Conservation (phyloP, 2,329 filamentous ascomycete species). For the Zopfia rhizophila region DNA sequence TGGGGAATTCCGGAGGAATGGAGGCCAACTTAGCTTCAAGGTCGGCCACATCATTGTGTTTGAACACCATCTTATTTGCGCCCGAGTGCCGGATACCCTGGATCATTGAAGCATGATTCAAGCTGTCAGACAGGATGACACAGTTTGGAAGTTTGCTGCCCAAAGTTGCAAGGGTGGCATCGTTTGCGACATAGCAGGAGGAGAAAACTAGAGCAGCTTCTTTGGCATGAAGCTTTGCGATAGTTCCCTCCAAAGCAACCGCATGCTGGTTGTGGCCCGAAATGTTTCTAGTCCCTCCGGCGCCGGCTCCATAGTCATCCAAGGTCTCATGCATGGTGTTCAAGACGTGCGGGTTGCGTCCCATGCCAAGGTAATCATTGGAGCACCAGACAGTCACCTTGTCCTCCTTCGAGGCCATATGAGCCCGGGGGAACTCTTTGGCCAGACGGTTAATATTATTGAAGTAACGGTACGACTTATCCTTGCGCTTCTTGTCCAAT, state of each 20-base stretch:
- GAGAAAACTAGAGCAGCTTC: constrained; percentile 94
- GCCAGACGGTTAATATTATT: constrained; percentile 99
- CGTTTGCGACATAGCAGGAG: constrained; percentile 98
- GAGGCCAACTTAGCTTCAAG: constrained; percentile 92
- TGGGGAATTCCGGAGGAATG: constrained; percentile 84
- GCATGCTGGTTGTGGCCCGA: constrained; percentile 98
- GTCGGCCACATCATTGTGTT: constrained; percentile 95
- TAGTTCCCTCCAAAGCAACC: constrained; percentile 79
- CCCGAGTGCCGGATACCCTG: constrained; percentile 98
- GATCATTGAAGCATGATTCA: constrained; percentile 99
- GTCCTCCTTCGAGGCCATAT: constrained; percentile 85
- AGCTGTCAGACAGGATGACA: constrained; percentile 95
- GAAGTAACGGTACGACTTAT: constrained; percentile 99
- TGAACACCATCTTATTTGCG: constrained; percentile 97
- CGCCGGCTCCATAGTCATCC: constrained; percentile 93
- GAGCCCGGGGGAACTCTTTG: constrained; percentile 93
- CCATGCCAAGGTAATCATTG: constrained; percentile 99
- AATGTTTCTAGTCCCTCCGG: constrained; percentile 95
- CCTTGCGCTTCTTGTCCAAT: constrained; percentile 98
- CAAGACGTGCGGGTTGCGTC: constrained; percentile 86
- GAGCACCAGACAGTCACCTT: constrained; percentile 98
- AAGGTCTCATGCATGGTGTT: constrained; percentile 94
- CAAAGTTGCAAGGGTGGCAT: constrained; percentile 95
- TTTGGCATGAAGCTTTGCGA: constrained; percentile 91
- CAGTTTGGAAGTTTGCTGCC: constrained; percentile 96